Evolutionary conservation across 2,329 filamentous ascomycete genomes (phyloP).

Genomic region (Cercospora zeina): DNA sequence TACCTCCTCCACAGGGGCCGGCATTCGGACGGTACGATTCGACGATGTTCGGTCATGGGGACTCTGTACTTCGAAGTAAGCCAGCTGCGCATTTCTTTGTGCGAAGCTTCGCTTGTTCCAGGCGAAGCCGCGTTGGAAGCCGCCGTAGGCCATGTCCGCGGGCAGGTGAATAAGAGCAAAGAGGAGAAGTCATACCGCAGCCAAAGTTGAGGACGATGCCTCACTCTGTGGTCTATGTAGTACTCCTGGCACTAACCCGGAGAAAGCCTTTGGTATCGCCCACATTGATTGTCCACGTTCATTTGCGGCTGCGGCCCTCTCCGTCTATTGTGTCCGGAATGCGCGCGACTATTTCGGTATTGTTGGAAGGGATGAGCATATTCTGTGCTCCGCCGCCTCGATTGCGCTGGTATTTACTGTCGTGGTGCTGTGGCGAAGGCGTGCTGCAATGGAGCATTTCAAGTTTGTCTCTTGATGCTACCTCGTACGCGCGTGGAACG

Average conservation of each 20-base stretch:
- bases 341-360: not conserved
- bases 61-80: conserved; percentile 16
- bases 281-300: not conserved
- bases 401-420: not conserved
- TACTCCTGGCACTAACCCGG: not conserved
- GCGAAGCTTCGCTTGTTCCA: conserved; percentile 12
- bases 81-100: conserved; percentile 14
- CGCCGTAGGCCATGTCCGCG: not conserved
- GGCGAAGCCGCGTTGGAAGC: conserved; percentile 9
- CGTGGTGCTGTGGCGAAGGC: not conserved
- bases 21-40: not conserved
- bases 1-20: not conserved
- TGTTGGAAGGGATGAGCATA: not conserved
- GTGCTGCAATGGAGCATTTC: conserved; percentile 1
- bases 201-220: conserved; percentile 3
- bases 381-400: not conserved
- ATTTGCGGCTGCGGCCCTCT: not conserved
- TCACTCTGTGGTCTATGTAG: not conserved
- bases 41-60: not conserved
- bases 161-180: not conserved
- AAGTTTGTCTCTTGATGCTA: not conserved
- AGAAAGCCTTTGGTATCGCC: not conserved
- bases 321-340: conserved; percentile 3
- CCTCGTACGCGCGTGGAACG: not conserved
- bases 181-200: conserved; percentile 10